phyloP scores from a whole-genome alignment of 2,329 filamentous ascomycete genomes.

The Simplicillium aogashimaense region DNA sequence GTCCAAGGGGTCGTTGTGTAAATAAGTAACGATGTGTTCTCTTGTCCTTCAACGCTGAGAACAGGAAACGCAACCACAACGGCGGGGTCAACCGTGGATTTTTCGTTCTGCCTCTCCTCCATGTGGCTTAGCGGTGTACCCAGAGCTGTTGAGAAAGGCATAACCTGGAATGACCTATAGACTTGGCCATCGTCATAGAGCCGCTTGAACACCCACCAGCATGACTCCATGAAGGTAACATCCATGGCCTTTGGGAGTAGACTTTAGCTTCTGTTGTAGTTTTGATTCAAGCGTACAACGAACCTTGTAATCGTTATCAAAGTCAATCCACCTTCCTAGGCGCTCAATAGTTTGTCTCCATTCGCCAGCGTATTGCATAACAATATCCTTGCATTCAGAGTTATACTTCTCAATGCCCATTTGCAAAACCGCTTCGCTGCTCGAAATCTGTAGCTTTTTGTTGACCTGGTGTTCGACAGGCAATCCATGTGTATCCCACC shows the following conservation, averaged over 20 bases:
- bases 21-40: constrained; percentile 45
- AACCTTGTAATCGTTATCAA: constrained; percentile 70
- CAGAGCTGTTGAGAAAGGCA: constrained; percentile 68
- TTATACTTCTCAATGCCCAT: constrained; percentile 79
- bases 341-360: constrained; percentile 71
- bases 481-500: constrained; percentile 53
- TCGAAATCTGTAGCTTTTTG: constrained; percentile 76
- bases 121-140: constrained; percentile 68
- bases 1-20: constrained; percentile 72
- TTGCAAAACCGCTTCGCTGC: constrained; percentile 69
- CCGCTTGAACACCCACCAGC: constrained; percentile 73
- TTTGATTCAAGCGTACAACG: background rate
- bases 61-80: constrained; percentile 64
- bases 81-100: constrained; percentile 64
- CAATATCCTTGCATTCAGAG: constrained; percentile 72
- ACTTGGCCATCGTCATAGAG: constrained; percentile 63
- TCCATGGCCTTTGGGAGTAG: constrained; percentile 52
- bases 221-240: constrained; percentile 64
- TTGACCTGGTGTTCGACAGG: constrained; percentile 90
- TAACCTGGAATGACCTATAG: constrained; percentile 63
- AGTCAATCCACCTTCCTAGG: constrained; percentile 68
- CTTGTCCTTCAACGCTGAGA: constrained; percentile 47
- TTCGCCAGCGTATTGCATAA: constrained; percentile 73
- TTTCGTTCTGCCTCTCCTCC: constrained; percentile 67
- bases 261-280: background rate